These are phyloP conservation scores for Oryza brachyantha DNA, from an alignment of 176 grass and related monocot genomes.

Conservation along the genomic window DNA sequence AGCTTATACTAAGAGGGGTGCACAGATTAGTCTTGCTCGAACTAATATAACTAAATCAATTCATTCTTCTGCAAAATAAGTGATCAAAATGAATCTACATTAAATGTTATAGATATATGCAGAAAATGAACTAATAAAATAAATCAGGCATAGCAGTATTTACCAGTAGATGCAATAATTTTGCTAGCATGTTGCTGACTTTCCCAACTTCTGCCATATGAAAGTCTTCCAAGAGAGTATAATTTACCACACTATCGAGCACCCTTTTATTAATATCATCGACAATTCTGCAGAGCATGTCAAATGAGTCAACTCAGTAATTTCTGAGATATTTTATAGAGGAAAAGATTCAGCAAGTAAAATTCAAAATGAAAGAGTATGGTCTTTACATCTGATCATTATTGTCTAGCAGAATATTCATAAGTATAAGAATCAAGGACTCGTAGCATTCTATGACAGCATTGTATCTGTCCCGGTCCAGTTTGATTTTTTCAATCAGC, in stretches of 20 bases:
- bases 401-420: slow-evolving; percentile 39
- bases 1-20: no score
- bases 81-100: slow-evolving; percentile 8
- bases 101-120: not conserved
- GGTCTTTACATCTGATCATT: slow-evolving; percentile 43
- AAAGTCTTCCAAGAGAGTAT: slow-evolving; percentile 41
- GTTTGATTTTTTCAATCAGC: slow-evolving; percentile 54
- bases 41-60: no score
- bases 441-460: slow-evolving; percentile 72
- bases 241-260: slow-evolving; percentile 18
- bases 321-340: not conserved
- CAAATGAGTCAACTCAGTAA: slow-evolving; percentile 9
- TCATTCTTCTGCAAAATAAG: slow-evolving; percentile 47
- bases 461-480: slow-evolving; percentile 57
- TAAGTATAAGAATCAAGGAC: slow-evolving; percentile 51
- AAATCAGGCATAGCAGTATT: not conserved
- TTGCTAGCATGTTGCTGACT: slow-evolving; percentile 54
- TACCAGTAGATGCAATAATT: slow-evolving; percentile 54
- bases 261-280: slow-evolving; percentile 36
- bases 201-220: slow-evolving; percentile 52
- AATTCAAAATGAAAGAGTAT: slow-evolving; percentile 26
- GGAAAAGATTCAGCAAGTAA: slow-evolving; percentile 7
- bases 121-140: not conserved
- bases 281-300: slow-evolving; percentile 45
- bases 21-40: no score